Base-by-base conservation (phyloP, 306 rosid genomes). In the Spatholobus suberectus region DNA sequence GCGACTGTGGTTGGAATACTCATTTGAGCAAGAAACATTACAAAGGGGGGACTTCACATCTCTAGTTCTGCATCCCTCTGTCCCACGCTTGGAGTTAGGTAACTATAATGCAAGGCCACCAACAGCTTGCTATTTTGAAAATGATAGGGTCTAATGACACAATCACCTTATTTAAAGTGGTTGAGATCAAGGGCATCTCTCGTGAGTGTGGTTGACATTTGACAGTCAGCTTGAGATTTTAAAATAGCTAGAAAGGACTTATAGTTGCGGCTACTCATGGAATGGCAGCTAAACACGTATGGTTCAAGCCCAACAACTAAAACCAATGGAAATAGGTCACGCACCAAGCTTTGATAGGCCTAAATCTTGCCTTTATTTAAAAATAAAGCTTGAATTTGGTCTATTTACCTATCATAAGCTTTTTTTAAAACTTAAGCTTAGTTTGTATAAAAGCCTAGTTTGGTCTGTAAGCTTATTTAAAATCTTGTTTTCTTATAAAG, bases 1-100 rank as follows among this genome's bases (percentile, higher is more conserved):
- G 75, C 46, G 70, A 37, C 32, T 78, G 58, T 55, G 67, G 84
- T 58, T 93, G 98, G 98, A 94, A 94, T 94, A 92, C 98, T 94
- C 97, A 94, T 94, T 94, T 92, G 98, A 94, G 98, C 98, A 94
- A 94, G 98, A 94, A 90, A 89, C 71, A 81, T 89, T 92, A 90
- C 65, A 80, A 73, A 79, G 85, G 57, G 85, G 57, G 86, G 78
- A 82, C 12, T 80, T 59, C 38, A 66, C 14, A 21, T 6, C 21
- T 17, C 57, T 49, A 5, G 57, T 49, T 49, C 21, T 54, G 27
- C 7, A 9, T 18, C 23, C 24, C n/a, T n/a, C n/a, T n/a, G n/a
- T n/a, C n/a, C n/a, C n/a, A n/a, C n/a, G n/a, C n/a, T n/a, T n/a
- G n/a, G n/a, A n/a, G n/a, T n/a, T n/a, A n/a, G n/a, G 32, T 29